Percentiles rank a stretch among this genome's conserved stretches.
phyloP scores from a whole-genome alignment of 2,329 filamentous ascomycete species.

The Fusarium newnesense region DNA sequence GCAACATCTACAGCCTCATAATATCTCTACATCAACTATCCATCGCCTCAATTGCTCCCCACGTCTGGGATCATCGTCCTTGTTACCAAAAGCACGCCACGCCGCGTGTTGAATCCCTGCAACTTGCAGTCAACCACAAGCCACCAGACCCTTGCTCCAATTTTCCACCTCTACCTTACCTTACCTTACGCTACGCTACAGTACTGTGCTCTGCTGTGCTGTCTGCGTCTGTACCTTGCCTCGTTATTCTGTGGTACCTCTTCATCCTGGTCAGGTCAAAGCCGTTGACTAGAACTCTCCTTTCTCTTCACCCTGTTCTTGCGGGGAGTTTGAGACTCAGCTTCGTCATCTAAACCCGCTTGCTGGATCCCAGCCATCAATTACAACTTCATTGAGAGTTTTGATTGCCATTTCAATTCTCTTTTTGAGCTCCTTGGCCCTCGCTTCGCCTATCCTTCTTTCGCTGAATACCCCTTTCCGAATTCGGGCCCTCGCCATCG shows the following conservation, averaged over 20 bases:
- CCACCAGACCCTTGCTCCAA: constrained; percentile 42
- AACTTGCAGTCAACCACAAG: constrained; percentile 36
- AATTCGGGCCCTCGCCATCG: constrained; percentile 21
- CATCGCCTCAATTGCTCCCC: constrained; percentile 25
- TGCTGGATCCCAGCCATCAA: constrained; percentile 29
- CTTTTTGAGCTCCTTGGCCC: constrained; percentile 12
- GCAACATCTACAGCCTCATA: neutral
- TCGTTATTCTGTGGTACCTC: constrained; percentile 16
- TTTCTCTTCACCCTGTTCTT: constrained; percentile 42
- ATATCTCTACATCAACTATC: neutral
- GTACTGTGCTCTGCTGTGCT: neutral
- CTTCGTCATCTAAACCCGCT: constrained; percentile 41
- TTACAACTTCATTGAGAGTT: constrained; percentile 13
- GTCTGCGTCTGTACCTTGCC: neutral
- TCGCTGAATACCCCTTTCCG: constrained; percentile 19
- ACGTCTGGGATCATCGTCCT: constrained; percentile 22
- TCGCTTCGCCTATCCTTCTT: constrained; percentile 10
- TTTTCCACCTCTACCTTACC: constrained; percentile 36
- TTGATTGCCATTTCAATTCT: constrained; percentile 7
- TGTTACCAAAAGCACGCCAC: constrained; percentile 41
- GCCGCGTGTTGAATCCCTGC: constrained; percentile 39
- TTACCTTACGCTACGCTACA: constrained; percentile 33
- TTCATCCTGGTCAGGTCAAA: constrained; percentile 26
- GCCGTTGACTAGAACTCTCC: constrained; percentile 41
- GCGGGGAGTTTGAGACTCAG: constrained; percentile 43